phyloP scores from a whole-genome alignment of 2,329 filamentous ascomycete genomes.

The Orbilia quercus region DNA sequence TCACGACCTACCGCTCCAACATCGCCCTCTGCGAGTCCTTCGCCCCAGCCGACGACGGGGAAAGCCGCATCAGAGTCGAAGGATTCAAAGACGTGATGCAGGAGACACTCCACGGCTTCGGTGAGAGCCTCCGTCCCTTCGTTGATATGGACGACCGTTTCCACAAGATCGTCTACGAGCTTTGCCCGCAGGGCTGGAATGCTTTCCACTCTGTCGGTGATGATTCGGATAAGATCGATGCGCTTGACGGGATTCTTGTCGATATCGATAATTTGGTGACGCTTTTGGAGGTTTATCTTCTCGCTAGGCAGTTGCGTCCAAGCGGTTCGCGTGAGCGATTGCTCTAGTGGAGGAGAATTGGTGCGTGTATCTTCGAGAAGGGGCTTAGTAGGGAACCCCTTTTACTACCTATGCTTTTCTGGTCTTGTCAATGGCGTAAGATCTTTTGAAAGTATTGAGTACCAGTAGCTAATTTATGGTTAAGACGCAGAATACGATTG shows the following conservation, averaged over 20 bases:
- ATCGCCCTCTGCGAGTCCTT: background rate
- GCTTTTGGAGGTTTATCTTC: background rate
- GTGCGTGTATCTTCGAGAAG: too few species aligned
- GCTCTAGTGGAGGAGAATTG: too few species aligned
- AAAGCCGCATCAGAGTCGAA: background rate
- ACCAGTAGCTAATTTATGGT: too few species aligned
- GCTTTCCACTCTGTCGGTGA: background rate
- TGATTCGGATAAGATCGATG: background rate
- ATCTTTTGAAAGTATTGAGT: too few species aligned
- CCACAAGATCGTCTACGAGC: background rate
- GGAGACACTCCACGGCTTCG: background rate
- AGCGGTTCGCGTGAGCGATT: too few species aligned
- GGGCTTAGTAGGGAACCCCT: too few species aligned
- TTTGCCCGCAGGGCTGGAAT: constrained; percentile 12
- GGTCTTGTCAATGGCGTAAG: too few species aligned
- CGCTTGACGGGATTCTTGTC: background rate
- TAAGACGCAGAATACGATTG: too few species aligned
- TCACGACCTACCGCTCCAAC: background rate
- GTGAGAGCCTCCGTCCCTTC: background rate
- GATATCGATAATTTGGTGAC: background rate
- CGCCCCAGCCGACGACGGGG: background rate
- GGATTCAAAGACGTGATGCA: background rate
- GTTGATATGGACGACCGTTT: background rate
- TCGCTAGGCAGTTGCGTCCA: background rate
- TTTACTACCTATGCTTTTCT: too few species aligned